These are phyloP conservation scores for Phialemoniopsis sp. DNA, from an alignment of 2,329 filamentous ascomycete genomes.

Conservation along the genomic window DNA sequence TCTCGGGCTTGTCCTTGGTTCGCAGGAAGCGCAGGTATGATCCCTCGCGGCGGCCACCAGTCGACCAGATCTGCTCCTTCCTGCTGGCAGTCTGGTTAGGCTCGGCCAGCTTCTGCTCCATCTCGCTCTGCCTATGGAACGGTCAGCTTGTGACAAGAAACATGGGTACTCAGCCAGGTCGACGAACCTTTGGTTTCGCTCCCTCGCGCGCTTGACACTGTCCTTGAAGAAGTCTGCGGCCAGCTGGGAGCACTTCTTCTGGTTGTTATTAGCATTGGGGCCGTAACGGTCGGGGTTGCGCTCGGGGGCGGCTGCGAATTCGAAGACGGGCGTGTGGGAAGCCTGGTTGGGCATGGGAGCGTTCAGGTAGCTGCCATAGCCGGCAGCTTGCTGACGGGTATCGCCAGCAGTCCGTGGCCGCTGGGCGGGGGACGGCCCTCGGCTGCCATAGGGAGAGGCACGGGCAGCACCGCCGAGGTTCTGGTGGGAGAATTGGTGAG, in stretches of 20 bases:
- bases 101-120: constrained; percentile 81
- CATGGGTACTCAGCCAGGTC: too few species aligned
- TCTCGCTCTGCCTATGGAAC: constrained; percentile 72
- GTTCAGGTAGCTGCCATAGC: constrained; percentile 62
- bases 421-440: constrained; percentile 64
- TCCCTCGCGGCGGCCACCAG: constrained; percentile 81
- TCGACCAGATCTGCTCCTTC: constrained; percentile 81
- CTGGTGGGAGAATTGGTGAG: constrained; percentile 96
- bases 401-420: constrained; percentile 82
- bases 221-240: constrained; percentile 97
- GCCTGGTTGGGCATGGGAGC: constrained; percentile 61
- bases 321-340: constrained; percentile 57
- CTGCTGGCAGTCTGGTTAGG: constrained; percentile 68
- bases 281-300: constrained; percentile 80
- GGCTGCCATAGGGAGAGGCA: constrained; percentile 63
- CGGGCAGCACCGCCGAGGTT: constrained; percentile 76
- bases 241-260: constrained; percentile 65
- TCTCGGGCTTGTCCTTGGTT: constrained; percentile 88
- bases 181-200: constrained; percentile 85
- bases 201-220: constrained; percentile 91
- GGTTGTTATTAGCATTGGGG: constrained; percentile 60
- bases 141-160: neutral
- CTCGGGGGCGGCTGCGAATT: constrained; percentile 76
- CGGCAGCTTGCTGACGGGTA: constrained; percentile 52
- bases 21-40: constrained; percentile 91